Conservation (phyloP, 1,284 basidiomycete genomes). For the Chiua sp. region DNA sequence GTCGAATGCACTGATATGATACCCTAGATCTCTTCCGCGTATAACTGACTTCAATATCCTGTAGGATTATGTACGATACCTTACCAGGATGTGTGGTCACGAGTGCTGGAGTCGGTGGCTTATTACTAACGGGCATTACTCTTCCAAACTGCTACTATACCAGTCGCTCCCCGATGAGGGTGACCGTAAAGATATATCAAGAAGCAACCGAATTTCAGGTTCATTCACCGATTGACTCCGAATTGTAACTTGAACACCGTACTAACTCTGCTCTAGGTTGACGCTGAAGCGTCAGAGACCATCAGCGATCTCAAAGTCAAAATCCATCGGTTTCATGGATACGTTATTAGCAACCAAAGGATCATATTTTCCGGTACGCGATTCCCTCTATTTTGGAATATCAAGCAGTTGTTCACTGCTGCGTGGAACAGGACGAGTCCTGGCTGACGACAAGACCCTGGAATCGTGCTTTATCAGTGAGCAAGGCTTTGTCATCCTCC, state of each 20-base stretch:
- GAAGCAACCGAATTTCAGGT: conserved; percentile 4
- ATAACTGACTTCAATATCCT: no score
- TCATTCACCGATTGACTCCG: neutral
- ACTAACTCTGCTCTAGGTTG: neutral
- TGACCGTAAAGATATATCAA: conserved; percentile 1
- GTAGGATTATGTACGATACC: no score
- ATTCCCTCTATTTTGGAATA: neutral
- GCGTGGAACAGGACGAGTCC: neutral
- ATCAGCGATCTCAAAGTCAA: conserved; percentile 6
- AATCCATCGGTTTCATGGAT: conserved; percentile 5
- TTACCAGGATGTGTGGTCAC: no score
- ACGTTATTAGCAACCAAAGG: conserved; percentile 3
- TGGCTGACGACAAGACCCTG: neutral
- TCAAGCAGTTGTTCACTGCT: neutral
- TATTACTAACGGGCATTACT: no score
- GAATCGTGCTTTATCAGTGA: conserved; percentile 5
- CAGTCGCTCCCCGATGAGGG: conserved; percentile 3
- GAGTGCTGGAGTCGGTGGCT: no score
- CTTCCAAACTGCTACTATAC: no score
- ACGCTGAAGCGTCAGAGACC: conserved; percentile 3
- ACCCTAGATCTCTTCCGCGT: no score
- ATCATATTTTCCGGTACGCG: conserved; percentile 9
- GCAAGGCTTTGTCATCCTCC: conserved; percentile 6
- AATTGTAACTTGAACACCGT: no score
- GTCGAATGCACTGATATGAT: no score